These are phyloP conservation scores for Lasiosphaeria miniovina DNA, from an alignment of 495 filamentous ascomycete species.

Conservation along the genomic window DNA sequence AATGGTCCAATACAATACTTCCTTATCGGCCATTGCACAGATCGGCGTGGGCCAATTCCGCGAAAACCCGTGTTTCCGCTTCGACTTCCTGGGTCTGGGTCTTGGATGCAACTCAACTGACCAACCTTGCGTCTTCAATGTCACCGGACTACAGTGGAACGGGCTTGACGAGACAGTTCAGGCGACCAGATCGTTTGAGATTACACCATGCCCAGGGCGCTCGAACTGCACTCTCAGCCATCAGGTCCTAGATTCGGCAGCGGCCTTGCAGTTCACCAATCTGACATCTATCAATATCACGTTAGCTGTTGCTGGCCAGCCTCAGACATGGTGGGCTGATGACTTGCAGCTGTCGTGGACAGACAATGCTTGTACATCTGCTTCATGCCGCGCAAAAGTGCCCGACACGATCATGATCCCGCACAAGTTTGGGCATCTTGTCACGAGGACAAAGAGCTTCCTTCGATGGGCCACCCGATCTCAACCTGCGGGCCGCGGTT, in stretches of 20 bases:
- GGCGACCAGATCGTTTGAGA: slow-evolving; percentile 24
- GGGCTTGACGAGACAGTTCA: slow-evolving; percentile 24
- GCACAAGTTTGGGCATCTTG: slow-evolving; percentile 3
- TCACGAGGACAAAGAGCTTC: slow-evolving; percentile 7
- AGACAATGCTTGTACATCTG: slow-evolving; percentile 37
- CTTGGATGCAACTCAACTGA: slow-evolving; percentile 41
- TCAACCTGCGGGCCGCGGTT: background rate
- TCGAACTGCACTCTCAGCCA: slow-evolving; percentile 34
- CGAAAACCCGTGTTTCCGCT: slow-evolving; percentile 38
- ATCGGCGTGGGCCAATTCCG: slow-evolving; percentile 36
- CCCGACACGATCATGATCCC: slow-evolving; percentile 27
- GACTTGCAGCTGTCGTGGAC: slow-evolving; percentile 44
- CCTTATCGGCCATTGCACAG: slow-evolving; percentile 24
- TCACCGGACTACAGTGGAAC: slow-evolving; percentile 35
- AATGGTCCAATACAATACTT: slow-evolving; percentile 35
- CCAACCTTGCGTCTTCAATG: slow-evolving; percentile 35
- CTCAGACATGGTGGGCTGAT: slow-evolving; percentile 42
- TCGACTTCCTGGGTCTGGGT: slow-evolving; percentile 38
- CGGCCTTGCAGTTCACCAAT: slow-evolving; percentile 28
- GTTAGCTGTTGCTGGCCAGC: slow-evolving; percentile 24
- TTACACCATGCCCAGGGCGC: slow-evolving; percentile 32
- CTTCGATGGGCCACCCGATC: slow-evolving; percentile 25
- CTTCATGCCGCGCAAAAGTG: slow-evolving; percentile 36
- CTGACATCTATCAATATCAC: slow-evolving; percentile 40
- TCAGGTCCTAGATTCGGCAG: slow-evolving; percentile 25